Evolutionary conservation across 1,139 yeast genomes (phyloP), one percentile per base, ranked within the genome.

Genomic region (Saccharomyces hybrid): DNA sequence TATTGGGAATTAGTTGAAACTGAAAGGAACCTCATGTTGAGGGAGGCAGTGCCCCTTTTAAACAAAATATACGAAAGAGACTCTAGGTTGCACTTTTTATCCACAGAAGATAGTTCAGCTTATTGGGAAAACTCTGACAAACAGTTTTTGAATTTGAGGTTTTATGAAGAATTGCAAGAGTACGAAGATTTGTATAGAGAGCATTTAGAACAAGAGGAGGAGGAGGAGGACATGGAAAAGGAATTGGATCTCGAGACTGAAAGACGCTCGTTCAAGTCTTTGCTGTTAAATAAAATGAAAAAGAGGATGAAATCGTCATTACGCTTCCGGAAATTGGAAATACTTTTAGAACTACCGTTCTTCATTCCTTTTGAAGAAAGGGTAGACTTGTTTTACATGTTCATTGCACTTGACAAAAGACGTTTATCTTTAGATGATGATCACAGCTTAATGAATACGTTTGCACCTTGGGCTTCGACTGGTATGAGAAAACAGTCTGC

Each of bases 301-400:
- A 51, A 38, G 47, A 19, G 19, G 32, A 23, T 46, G 28, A 52
- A 56, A 13, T 52, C 62, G 5, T 54, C 64, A 2, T 60, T 62
- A 38, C 65, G 61, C 41, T 60, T 63, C 46, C 60, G 69, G 4
- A 73, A 68, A 54, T 55, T 80, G 48, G 79, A 82, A 52, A 73
- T 90, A 0, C 75, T 88, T 46, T 76, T 80, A 2, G 78, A 81
- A 52, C 73, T 84, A 2, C 97, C 99, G 1, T 91, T 87, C 66
- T 85, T 89, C 71, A 75, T 91, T 19, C 82, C 88, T 0, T 93
- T 93, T 67, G 77, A 79, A 28, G 79, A 81, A 46, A 75, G 99
- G 52, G 96, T 89, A 0, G 77, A 76, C 54, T 76, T 88, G 0
- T 88, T 93, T 64, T 89, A 85, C 58, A 70, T 73, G n/a, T 73